These are phyloP conservation scores for Coemansia sp. DNA, from an alignment of 192 early-diverging fungal genomes.

Conservation along the genomic window DNA sequence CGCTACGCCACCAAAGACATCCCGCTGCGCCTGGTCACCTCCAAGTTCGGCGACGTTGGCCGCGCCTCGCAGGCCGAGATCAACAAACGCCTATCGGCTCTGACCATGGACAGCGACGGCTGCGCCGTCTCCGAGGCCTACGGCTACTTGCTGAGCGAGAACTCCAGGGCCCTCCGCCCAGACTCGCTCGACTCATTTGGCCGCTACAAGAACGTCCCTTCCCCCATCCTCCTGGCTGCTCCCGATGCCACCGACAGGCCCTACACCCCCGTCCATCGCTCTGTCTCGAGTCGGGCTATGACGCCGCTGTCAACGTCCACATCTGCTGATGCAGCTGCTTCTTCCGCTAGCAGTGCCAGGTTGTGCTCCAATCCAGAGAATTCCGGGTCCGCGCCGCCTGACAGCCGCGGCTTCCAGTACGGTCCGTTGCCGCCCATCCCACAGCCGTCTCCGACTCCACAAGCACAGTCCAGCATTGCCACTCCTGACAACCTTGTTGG, in stretches of 20 bases:
- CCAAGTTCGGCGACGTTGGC: constrained; percentile 53
- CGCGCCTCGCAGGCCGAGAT: constrained; percentile 52
- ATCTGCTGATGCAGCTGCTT: not conserved
- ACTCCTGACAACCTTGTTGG: not conserved
- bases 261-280: constrained; percentile 17
- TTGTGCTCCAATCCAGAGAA: not conserved
- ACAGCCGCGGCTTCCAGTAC: constrained; percentile 13
- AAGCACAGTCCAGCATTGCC: not conserved
- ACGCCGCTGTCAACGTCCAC: constrained; percentile 1
- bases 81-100: constrained; percentile 45
- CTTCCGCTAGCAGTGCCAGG: not conserved
- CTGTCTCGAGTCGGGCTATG: constrained; percentile 13
- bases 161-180: constrained; percentile 31
- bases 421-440: constrained; percentile 25
- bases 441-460: not conserved
- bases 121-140: constrained; percentile 44
- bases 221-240: constrained; percentile 22
- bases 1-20: constrained; percentile 49
- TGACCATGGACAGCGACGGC: constrained; percentile 48
- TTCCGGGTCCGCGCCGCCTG: not conserved
- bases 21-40: constrained; percentile 48
- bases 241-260: constrained; percentile 6
- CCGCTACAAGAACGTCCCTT: constrained; percentile 19
- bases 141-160: constrained; percentile 48
- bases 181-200: constrained; percentile 30